Evolutionary conservation across 2,329 filamentous ascomycete genomes (phyloP).

Genomic region (Chaetomium strumarium): DNA sequence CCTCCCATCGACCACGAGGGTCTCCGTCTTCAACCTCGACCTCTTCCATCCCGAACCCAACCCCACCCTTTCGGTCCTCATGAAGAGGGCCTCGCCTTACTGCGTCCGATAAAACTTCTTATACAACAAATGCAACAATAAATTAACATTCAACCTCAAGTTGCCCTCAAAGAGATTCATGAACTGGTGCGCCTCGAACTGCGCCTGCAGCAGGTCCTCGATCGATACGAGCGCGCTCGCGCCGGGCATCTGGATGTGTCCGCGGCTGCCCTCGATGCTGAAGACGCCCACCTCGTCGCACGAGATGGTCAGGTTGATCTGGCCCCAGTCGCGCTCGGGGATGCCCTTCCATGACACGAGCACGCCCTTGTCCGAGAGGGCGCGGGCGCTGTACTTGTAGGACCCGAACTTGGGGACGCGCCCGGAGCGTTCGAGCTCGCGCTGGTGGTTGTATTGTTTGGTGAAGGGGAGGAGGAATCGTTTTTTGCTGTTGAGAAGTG

Average conservation of each 20-base stretch:
- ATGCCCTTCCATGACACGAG: constrained; percentile 88
- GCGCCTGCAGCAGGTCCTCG: constrained; percentile 89
- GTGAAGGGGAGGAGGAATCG: constrained; percentile 93
- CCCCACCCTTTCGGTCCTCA: not conserved
- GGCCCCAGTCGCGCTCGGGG: constrained; percentile 76
- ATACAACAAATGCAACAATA: constrained; percentile 93
- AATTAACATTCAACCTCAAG: constrained; percentile 88
- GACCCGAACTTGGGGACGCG: constrained; percentile 96
- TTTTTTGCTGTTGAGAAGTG: constrained; percentile 58
- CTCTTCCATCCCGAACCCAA: too few species aligned
- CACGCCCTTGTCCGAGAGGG: constrained; percentile 87
- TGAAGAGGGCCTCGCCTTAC: constrained; percentile 32
- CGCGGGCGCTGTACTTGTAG: constrained; percentile 91
- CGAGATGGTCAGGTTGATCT: constrained; percentile 88
- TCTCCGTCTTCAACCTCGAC: too few species aligned
- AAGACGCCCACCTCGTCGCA: constrained; percentile 94
- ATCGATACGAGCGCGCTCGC: constrained; percentile 83
- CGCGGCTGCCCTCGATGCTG: constrained; percentile 81
- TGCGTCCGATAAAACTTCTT: constrained; percentile 93
- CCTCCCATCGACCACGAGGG: too few species aligned
- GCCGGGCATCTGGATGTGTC: constrained; percentile 92
- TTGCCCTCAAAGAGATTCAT: constrained; percentile 87
- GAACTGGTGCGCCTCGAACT: constrained; percentile 95
- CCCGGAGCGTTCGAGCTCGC: constrained; percentile 85
- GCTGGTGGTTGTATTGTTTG: constrained; percentile 97